Conservation (phyloP, 495 filamentous ascomycete species). For the Clohesyomyces aquaticus region DNA sequence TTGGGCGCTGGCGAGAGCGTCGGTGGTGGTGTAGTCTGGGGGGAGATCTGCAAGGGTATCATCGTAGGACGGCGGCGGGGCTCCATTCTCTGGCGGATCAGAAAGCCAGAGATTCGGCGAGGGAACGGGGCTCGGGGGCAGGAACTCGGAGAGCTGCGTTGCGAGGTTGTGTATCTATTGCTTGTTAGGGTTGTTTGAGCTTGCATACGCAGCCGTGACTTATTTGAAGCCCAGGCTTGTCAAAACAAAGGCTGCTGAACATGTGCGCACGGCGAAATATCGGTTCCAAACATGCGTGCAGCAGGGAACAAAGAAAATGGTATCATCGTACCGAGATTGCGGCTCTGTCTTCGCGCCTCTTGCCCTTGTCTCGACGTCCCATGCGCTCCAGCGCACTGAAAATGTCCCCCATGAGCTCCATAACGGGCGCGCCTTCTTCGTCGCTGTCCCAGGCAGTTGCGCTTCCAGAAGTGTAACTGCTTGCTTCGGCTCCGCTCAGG, state of each 20-base stretch:
- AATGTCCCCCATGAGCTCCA: conserved; percentile 32
- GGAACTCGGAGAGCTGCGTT: conserved; percentile 23
- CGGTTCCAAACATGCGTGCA: not conserved
- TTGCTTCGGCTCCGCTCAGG: not conserved
- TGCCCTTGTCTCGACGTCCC: conserved; percentile 13
- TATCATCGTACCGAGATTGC: conserved; percentile 36
- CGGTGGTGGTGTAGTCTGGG: conserved; percentile 46
- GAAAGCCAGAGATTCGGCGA: conserved; percentile 28
- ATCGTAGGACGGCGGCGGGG: conserved; percentile 43
- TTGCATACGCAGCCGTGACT: not conserved
- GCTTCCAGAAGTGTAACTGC: conserved; percentile 24
- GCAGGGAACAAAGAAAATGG: conserved; percentile 21
- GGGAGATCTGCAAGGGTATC: conserved; percentile 42
- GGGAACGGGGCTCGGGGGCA: conserved; percentile 26
- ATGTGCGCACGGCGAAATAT: not conserved
- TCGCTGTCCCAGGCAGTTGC: conserved; percentile 9
- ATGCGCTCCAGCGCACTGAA: conserved; percentile 29
- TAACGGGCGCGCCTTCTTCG: conserved; percentile 23
- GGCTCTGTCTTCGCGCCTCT: conserved; percentile 7
- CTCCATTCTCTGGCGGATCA: conserved; percentile 5
- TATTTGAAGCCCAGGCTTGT: not conserved
- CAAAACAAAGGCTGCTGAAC: not conserved
- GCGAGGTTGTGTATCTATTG: conserved; percentile 35
- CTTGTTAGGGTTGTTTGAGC: conserved; percentile 20
- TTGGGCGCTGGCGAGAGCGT: conserved; percentile 39